Evolutionary conservation across 306 rosid genomes (phyloP).

Genomic region (Prunus campanulata): DNA sequence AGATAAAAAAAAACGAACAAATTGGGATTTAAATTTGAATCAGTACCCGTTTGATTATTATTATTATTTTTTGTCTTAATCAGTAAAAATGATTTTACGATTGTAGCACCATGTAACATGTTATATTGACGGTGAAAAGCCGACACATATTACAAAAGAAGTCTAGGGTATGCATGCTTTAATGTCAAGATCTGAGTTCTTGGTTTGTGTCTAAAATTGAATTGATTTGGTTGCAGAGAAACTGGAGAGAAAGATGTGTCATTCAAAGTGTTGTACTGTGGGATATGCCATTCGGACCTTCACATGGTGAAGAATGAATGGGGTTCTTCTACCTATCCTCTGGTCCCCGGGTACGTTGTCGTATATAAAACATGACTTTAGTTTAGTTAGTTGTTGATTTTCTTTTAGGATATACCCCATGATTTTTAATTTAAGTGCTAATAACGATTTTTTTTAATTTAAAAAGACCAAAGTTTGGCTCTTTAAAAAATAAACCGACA

Average conservation of each 20-base stretch:
- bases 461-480: no score
- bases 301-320: conserved; percentile 14
- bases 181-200: not conserved
- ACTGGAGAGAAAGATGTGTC: conserved; percentile 19
- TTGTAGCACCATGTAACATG: no score
- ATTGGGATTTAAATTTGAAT: no score
- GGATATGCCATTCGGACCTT: conserved; percentile 26
- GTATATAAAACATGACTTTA: not conserved
- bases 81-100: not conserved
- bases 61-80: not conserved
- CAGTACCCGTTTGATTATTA: no score
- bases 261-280: conserved; percentile 20
- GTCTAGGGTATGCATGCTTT: no score
- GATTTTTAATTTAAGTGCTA: no score
- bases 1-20: no score
- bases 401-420: not conserved
- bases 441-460: no score
- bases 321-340: conserved; percentile 9
- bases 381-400: not conserved
- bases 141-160: no score
- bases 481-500: no score
- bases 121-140: no score
- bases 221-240: conserved; percentile 16
- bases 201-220: not conserved
- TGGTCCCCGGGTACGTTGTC: conserved; percentile 14